phyloP scores from a whole-genome alignment of 202 grass and related monocot species.

The Bolboschoenoplectus hybrid region DNA sequence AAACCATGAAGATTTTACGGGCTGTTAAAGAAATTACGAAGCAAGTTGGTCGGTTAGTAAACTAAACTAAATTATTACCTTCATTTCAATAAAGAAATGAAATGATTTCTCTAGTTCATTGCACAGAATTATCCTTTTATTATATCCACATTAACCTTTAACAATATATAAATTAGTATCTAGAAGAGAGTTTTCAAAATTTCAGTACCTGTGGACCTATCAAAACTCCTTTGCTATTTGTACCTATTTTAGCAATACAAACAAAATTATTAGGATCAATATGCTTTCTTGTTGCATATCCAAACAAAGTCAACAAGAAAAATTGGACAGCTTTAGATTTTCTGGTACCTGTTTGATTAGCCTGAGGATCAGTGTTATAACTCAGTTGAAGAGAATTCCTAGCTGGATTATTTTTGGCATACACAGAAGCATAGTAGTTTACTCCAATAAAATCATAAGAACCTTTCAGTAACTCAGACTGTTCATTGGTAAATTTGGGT shows the following conservation, averaged over 20 bases:
- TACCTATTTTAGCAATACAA: slow-evolving; percentile 32
- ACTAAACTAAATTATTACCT: slow-evolving; percentile 7
- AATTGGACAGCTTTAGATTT: neutral
- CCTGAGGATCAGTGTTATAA: slow-evolving; percentile 43
- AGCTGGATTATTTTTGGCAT: slow-evolving; percentile 45
- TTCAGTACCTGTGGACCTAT: slow-evolving; percentile 30
- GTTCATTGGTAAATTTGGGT: slow-evolving; percentile 43
- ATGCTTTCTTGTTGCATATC: neutral
- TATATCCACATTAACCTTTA: neutral
- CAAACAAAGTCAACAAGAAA: neutral
- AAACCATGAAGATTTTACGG: slow-evolving; percentile 33
- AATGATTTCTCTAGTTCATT: neutral
- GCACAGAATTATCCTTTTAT: neutral
- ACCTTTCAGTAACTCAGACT: slow-evolving; percentile 28
- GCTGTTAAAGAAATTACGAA: slow-evolving; percentile 4
- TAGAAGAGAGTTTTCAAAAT: neutral
- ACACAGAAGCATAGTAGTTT: slow-evolving; percentile 61
- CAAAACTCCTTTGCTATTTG: slow-evolving; percentile 12
- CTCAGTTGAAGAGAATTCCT: neutral
- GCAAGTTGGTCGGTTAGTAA: neutral
- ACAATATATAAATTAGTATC: neutral
- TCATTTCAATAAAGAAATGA: neutral
- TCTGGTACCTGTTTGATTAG: slow-evolving; percentile 36
- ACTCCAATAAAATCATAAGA: slow-evolving; percentile 63
- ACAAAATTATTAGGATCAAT: slow-evolving; percentile 11